Conservation (phyloP, 1,284 basidiomycete species). For the Moesziomyces globuligerus region DNA sequence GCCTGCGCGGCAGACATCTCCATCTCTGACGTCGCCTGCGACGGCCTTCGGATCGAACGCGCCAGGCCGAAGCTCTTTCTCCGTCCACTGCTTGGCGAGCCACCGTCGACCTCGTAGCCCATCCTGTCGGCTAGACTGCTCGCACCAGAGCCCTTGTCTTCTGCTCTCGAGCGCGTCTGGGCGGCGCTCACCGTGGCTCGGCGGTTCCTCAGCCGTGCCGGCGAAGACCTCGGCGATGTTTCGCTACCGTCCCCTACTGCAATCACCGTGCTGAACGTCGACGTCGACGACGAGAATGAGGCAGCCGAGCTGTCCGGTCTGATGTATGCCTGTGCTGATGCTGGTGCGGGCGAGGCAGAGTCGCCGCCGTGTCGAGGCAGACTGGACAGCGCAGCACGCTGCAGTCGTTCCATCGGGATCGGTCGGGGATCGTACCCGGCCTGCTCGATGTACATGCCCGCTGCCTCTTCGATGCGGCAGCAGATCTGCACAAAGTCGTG, state of each 20-base stretch:
- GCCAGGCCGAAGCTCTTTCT: slow-evolving; percentile 24
- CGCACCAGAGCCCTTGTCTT: not conserved
- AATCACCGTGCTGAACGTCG: slow-evolving; percentile 16
- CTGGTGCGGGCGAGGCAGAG: not conserved
- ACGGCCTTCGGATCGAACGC: slow-evolving; percentile 5
- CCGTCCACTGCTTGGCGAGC: slow-evolving; percentile 4
- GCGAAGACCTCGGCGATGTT: slow-evolving; percentile 21
- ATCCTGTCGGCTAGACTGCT: not conserved
- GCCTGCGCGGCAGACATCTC: not conserved
- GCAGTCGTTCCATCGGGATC: slow-evolving; percentile 29
- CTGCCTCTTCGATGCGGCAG: slow-evolving; percentile 52
- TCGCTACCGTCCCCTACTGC: not conserved
- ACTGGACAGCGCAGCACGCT: slow-evolving; percentile 4
- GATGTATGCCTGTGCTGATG: not conserved
- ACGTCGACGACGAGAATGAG: slow-evolving; percentile 15
- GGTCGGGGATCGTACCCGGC: slow-evolving; percentile 54
- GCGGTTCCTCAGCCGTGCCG: slow-evolving; percentile 17
- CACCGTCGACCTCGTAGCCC: not conserved
- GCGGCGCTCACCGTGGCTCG: slow-evolving; percentile 29
- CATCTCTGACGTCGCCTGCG: slow-evolving; percentile 2
- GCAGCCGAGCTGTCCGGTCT: slow-evolving; percentile 2
- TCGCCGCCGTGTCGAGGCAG: not conserved
- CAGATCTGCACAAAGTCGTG: slow-evolving; percentile 49
- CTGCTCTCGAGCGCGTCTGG: slow-evolving; percentile 6
- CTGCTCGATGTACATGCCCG: slow-evolving; percentile 49